Base-by-base conservation (phyloP, 2,329 filamentous ascomycete genomes). In the Laburnicola sp. region DNA sequence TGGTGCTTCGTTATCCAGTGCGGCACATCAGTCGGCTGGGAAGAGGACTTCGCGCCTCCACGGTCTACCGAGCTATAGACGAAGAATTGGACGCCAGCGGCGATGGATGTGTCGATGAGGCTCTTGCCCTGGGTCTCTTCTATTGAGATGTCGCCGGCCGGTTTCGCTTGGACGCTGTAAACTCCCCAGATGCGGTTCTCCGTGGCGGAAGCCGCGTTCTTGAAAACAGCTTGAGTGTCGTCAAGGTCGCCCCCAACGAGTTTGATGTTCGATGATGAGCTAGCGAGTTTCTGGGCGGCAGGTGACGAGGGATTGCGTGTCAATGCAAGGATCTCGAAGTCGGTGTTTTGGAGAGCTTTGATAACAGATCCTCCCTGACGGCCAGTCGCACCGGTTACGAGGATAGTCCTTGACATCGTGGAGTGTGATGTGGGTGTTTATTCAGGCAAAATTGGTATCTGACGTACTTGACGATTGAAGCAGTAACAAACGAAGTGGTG, bases 1-100 rank as follows among this genome's bases (percentile, higher is more conserved):
- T 76, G 66, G 59, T 82, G 76, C 64, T 87, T 87, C 57, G 65
- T 75, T 41, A 74, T 74, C 60, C 86, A 87, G 62, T 86, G 82
- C 0, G 81, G 79, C 28, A 86, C 73, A 1, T 75, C 63, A 0
- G 84, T 86, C 0, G 78, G 73, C 38, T 77, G 76, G 2, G 74
- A 73, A 53, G 78, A 74, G 16, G 76, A 78, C 1, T 74, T 74
- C 9, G 45, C 48, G 8, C 64, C 66, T 6, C 69, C 69, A 3
- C 71, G 66, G 32, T 73, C 71, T 16, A 71, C 67, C 4, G 66
- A 68, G 22, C 59, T 59, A 53, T 69, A 71, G 28, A 73, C 69
- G 50, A 74, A 72, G 45, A 65, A 60, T 39, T 62, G 45, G 21
- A 74, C 69, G n/a, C 53, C 45, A 31, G 53, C 41, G 10, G 55